Conservation (phyloP, 2,329 filamentous ascomycete species). For the Fusarium staphyleae region DNA sequence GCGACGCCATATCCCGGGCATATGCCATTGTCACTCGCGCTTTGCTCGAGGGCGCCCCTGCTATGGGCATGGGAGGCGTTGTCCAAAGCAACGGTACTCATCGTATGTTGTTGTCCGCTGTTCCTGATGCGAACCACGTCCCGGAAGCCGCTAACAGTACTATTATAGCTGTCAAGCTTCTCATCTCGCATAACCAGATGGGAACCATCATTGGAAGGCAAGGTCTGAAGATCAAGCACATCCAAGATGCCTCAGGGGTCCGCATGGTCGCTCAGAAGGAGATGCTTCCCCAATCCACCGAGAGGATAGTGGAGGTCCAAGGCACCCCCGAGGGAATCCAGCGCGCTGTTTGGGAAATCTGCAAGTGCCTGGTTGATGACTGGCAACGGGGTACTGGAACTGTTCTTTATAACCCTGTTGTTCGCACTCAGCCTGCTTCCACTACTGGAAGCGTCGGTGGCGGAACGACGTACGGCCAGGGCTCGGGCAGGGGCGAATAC, state of each 20-base stretch:
- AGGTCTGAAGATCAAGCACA: conserved; percentile 99
- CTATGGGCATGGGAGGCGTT: conserved; percentile 95
- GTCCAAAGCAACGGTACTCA: conserved; percentile 90
- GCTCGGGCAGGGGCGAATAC: conserved; percentile 60
- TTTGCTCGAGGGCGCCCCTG: conserved; percentile 88
- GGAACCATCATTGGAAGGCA: conserved; percentile 97
- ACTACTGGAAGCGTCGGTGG: conserved; percentile 54
- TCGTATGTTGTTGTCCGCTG: conserved; percentile 62
- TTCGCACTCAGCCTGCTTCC: conserved; percentile 76
- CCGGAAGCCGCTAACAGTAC: conserved; percentile 19
- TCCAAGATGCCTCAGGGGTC: conserved; percentile 94
- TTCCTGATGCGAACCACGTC: not conserved
- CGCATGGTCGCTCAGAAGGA: conserved; percentile 99
- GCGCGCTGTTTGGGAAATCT: conserved; percentile 97
- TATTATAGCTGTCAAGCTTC: conserved; percentile 83
- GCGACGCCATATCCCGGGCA: conserved; percentile 87
- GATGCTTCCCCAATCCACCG: conserved; percentile 98
- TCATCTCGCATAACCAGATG: conserved; percentile 99
- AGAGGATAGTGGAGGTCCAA: conserved; percentile 96
- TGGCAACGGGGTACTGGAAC: conserved; percentile 97
- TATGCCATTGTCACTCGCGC: conserved; percentile 93
- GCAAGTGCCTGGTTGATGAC: conserved; percentile 97
- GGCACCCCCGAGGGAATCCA: conserved; percentile 95
- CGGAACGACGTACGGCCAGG: conserved; percentile 47
- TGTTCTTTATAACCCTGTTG: conserved; percentile 95